phyloP scores from a whole-genome alignment of 2,329 filamentous ascomycete genomes.

The Coccinonectria pachysandricola region DNA sequence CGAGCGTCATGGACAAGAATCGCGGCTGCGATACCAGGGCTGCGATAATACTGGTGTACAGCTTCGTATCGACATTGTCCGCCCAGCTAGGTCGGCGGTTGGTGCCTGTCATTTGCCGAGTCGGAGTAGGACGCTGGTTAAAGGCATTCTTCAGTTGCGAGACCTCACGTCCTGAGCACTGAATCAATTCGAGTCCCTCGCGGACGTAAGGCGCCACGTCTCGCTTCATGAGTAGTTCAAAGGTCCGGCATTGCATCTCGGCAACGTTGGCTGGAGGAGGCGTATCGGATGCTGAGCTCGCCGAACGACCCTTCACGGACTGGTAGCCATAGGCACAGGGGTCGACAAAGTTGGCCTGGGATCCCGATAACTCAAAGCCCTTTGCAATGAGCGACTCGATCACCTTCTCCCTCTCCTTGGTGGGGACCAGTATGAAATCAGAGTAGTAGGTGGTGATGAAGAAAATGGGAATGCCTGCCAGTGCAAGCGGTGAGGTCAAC shows the following conservation, averaged over 20 bases:
- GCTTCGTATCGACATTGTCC: conserved; percentile 49
- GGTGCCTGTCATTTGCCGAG: conserved; percentile 27
- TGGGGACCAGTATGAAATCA: conserved; percentile 88
- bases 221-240: conserved; percentile 68
- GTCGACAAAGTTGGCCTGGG: conserved; percentile 57
- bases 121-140: conserved; percentile 26
- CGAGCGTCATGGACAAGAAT: conserved; percentile 66
- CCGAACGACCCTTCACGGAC: conserved; percentile 22
- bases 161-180: conserved; percentile 61
- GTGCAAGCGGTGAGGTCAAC: conserved; percentile 77
- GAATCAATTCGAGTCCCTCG: conserved; percentile 59
- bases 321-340: conserved; percentile 27
- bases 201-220: conserved; percentile 66
- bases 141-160: conserved; percentile 29
- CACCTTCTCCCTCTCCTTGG: conserved; percentile 62
- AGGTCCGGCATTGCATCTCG: conserved; percentile 76
- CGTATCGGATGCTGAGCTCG: conserved; percentile 48
- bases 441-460: conserved; percentile 98
- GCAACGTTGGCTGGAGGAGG: conserved; percentile 67
- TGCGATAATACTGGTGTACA: conserved; percentile 53
- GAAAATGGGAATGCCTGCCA: conserved; percentile 92
- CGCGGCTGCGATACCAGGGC: conserved; percentile 51
- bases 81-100: conserved; percentile 37
- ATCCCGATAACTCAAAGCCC: conserved; percentile 75
- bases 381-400: conserved; percentile 65